Evolutionary conservation across 495 filamentous ascomycete species (phyloP), one percentile per base, ranked within the genome.

Genomic region (Aspergillus avenaceus): DNA sequence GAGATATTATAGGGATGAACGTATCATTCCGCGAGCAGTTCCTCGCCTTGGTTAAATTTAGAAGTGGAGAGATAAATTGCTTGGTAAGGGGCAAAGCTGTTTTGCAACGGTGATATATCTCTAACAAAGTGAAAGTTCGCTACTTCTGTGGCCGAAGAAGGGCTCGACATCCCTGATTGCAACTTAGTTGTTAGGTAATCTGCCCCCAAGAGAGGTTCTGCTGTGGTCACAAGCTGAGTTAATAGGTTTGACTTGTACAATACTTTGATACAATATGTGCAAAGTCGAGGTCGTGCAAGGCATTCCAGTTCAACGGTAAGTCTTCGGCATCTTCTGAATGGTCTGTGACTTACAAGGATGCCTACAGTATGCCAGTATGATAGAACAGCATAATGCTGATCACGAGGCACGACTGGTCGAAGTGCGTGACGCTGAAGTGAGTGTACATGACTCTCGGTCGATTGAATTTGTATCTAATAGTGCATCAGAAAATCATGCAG

Each of bases 101-200:
- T 27, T 48, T 3, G 8, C 25, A 24, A 41, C 45, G 4, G 16
- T 45, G 24, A 16, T 24, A 14, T 8, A n/a, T 34, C 21, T 18
- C 54, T 66, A 43, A 67, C 22, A 1, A n/a, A 14, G 25, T 32
- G 36, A 22, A 38, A 75, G 65, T 85, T 97, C 63, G 85, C 90
- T 28, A 97, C 93, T 4, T 91, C 89, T 1, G 87, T 97, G 4
- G 93, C 87, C 2, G 93, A 98, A 64, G 93, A 98, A 67, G 93
- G 93, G 5, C 80, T 98, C 26, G 93, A 98, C 67, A 91, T 97
- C 37, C 91, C 92, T 0, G 90, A 96, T 56, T 98, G 93, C 75
- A 97, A 96, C 55, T 66, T 95, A 12, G 82, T 98, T 19, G 80
- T 98, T 42, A 78, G 85, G 71, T 76, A 54, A 21, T 42, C 25